phyloP scores from a whole-genome alignment of 169 alveolate genomes.

The Plasmodium gonderi region DNA sequence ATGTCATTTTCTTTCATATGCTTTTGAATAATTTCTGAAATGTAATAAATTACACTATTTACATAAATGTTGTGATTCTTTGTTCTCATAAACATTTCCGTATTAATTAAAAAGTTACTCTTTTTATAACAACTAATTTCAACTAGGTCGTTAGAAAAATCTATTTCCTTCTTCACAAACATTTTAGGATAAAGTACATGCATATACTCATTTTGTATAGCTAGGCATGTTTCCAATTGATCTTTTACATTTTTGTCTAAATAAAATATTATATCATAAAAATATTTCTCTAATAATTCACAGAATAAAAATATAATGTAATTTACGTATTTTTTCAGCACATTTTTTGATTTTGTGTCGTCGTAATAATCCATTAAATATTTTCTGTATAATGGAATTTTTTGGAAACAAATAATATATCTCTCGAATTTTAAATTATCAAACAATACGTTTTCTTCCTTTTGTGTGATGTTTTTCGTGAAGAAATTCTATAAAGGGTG shows the following conservation, averaged over 20 bases:
- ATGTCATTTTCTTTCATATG: constrained; percentile 56
- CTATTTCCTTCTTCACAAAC: constrained; percentile 37
- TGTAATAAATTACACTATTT: constrained; percentile 8
- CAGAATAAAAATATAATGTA: constrained; percentile 54
- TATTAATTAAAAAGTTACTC: constrained; percentile 11
- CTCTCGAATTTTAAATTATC: constrained; percentile 56
- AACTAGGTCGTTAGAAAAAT: constrained; percentile 17
- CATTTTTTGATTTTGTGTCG: constrained; percentile 37
- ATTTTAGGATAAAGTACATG: constrained; percentile 54
- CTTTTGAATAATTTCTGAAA: constrained; percentile 35
- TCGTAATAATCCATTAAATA: constrained; percentile 30
- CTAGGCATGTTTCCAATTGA: constrained; percentile 17
- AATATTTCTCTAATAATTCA: constrained; percentile 45
- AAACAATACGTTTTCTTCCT: constrained; percentile 8
- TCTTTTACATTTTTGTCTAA: constrained; percentile 53
- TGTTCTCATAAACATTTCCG: constrained; percentile 56
- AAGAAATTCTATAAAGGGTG: constrained; percentile 23
- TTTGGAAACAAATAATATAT: constrained; percentile 52
- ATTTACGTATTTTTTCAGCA: constrained; percentile 58
- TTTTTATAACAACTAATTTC: constrained; percentile 37
- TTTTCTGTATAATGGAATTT: constrained; percentile 19
- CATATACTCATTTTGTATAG: constrained; percentile 57
- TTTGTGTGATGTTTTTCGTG: neutral
- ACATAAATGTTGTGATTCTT: constrained; percentile 18
- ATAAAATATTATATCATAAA: constrained; percentile 58